Evolutionary conservation across 208 protist genomes (phyloP), one percentile per base, ranked within the genome.

Genomic region (Histomonas meleagridis): DNA sequence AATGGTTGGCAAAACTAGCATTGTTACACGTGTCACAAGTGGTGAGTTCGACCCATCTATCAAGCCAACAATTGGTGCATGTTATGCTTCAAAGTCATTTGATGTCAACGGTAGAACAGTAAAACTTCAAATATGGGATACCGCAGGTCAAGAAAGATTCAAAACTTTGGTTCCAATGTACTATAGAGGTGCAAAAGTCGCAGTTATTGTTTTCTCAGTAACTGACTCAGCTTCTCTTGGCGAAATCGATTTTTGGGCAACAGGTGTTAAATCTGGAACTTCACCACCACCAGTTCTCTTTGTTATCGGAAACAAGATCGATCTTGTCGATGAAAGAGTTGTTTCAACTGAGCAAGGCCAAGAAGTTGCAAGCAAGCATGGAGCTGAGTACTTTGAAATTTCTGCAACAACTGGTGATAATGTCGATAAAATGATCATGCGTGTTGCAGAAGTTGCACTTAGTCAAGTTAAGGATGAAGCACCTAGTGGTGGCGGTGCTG

Each of bases 221-320:
- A 86, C 76, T 43, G n/a, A 9, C 7, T 21, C 21, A 48, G 76
- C 51, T 32, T 55, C 76, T 5, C 46, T 86, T 7, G 76, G 55
- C 32, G 46, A 46, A 18, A 26, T 86, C 43, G 76, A 86, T 32
- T 40, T 23, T 16, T 86, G 76, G 76, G 40, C 76, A 9, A 23
- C 76, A 18, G 76, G 55, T 55, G 55, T 86, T 38, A 28, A 51
- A 55, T 9, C 38, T n/a, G 76, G 55, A 38, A 86, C 51, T 55
- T 40, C 76, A 3, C 76, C 76, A 3, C 76, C 51, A 18, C 51
- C 51, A 57, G 55, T 86, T 32, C 51, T 55, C 62, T 49, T 91
- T 32, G 55, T 91, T 32, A 91, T 91, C 23, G 86, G 86, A 5
- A 91, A 91, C 43, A 91, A 91, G 69, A 48, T 28, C 26, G 86